A percentile compares a stretch with the other conserved stretches of the same genome.
These are phyloP conservation scores for Wickerhamomyces bisporus DNA, from an alignment of 805 yeast genomes.

Conservation along the genomic window DNA sequence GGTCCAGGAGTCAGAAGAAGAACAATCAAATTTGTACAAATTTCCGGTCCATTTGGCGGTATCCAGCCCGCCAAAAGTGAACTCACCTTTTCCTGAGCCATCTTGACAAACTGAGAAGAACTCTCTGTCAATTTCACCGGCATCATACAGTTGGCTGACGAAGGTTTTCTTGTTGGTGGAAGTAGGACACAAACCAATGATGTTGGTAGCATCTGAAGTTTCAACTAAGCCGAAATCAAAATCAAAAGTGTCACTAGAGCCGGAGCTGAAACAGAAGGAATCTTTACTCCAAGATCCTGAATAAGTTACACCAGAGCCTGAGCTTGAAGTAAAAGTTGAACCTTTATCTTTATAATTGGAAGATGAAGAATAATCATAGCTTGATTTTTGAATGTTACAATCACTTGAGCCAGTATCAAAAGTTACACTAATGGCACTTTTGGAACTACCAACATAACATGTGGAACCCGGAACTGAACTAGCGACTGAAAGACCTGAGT, in stretches of 20 bases:
- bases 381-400: slow-evolving; percentile 5
- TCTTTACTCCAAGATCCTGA: slow-evolving; percentile 9
- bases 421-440: slow-evolving; percentile 5
- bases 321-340: not conserved
- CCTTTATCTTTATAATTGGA: slow-evolving; percentile 1
- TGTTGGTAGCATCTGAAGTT: slow-evolving; percentile 5
- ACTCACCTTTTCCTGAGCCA: slow-evolving; percentile 5
- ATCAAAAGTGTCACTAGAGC: slow-evolving; percentile 1
- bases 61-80: slow-evolving; percentile 48
- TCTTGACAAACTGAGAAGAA: slow-evolving; percentile 14
- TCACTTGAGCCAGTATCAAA: slow-evolving; percentile 7
- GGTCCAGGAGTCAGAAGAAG: slow-evolving; percentile 14
- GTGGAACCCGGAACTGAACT: slow-evolving; percentile 2
- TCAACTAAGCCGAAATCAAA: slow-evolving; percentile 8
- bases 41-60: slow-evolving; percentile 40
- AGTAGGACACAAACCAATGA: slow-evolving; percentile 12
- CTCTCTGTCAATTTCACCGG: slow-evolving; percentile 8
- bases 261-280: slow-evolving; percentile 6
- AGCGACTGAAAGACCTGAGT: not conserved
- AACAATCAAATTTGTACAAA: slow-evolving; percentile 18
- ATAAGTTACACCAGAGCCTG: slow-evolving; percentile 8
- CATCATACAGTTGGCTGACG: slow-evolving; percentile 6
- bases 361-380: slow-evolving; percentile 3
- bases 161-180: slow-evolving; percentile 4
- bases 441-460: slow-evolving; percentile 9